phyloP scores from a whole-genome alignment of 2,329 filamentous ascomycete species.

The Fusarium buharicum region DNA sequence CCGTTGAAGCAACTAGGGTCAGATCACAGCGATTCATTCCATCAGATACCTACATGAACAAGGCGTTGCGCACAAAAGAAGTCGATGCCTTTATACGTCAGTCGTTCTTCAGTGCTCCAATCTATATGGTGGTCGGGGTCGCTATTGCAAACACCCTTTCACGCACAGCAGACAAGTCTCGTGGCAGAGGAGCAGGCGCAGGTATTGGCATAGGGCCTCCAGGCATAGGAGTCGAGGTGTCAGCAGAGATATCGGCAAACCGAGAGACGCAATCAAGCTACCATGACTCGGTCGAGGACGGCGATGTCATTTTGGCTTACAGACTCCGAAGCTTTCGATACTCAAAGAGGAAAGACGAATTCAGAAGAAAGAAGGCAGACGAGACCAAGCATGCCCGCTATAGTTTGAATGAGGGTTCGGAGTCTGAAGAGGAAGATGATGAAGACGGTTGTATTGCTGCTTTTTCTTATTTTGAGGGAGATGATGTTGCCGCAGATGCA shows the following conservation, averaged over 20 bases:
- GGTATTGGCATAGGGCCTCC: conserved; percentile 26
- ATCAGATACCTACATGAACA: not conserved
- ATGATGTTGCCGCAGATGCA: conserved; percentile 3
- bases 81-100: conserved; percentile 7
- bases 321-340: conserved; percentile 25
- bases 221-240: conserved; percentile 21
- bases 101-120: conserved; percentile 23
- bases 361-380: conserved; percentile 12
- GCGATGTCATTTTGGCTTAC: conserved; percentile 27
- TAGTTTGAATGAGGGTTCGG: not conserved
- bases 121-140: conserved; percentile 29
- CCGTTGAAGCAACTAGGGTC: not conserved
- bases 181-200: conserved; percentile 11
- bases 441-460: not conserved
- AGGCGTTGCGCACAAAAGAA: not conserved
- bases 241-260: conserved; percentile 21
- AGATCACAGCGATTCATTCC: conserved; percentile 5
- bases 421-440: not conserved
- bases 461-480: conserved; percentile 8
- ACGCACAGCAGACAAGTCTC: conserved; percentile 5
- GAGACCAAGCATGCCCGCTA: conserved; percentile 14
- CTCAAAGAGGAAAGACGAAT: conserved; percentile 16
- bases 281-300: conserved; percentile 6
- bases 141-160: conserved; percentile 18
- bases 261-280: conserved; percentile 11